Evolutionary conservation across 139 green algal genomes (phyloP).

Genomic region (Spirogloea muscicola): DNA sequence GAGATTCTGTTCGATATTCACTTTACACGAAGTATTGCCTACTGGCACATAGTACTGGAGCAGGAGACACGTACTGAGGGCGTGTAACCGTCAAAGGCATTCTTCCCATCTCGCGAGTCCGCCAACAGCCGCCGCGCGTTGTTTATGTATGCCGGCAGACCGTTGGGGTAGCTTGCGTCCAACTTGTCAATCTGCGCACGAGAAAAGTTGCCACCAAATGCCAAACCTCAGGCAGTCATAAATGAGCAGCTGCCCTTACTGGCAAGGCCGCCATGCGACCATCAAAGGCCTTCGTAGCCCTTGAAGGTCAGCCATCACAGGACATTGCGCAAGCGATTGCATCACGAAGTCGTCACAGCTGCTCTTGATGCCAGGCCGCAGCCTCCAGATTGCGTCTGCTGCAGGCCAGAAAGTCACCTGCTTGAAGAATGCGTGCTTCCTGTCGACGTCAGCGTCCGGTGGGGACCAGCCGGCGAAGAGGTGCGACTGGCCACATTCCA

Average conservation of each 20-base stretch:
- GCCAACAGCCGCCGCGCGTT: constrained; percentile 81
- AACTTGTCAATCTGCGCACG: constrained; percentile 65
- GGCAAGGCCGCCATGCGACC: too few relatives aligned
- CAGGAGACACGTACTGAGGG: constrained; percentile 62
- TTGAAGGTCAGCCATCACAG: not conserved
- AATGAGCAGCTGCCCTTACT: too few relatives aligned
- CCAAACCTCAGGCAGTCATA: not conserved
- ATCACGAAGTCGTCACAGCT: not conserved
- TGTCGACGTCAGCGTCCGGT: constrained; percentile 48
- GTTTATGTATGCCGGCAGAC: constrained; percentile 74
- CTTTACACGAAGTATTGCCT: too few relatives aligned
- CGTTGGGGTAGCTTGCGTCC: constrained; percentile 76
- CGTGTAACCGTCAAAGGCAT: constrained; percentile 88
- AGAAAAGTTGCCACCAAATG: not conserved
- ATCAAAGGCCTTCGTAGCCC: too few relatives aligned
- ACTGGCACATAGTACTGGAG: too few relatives aligned
- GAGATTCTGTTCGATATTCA: not conserved
- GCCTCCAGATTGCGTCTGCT: not conserved
- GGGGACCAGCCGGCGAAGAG: constrained; percentile 71
- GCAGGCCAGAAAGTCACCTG: constrained; percentile 27
- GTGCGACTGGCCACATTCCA: constrained; percentile 60
- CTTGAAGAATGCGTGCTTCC: constrained; percentile 41
- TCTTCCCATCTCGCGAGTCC: constrained; percentile 76
- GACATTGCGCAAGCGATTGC: not conserved
- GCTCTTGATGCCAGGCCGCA: not conserved